A percentile compares a stretch with the other conserved stretches of the same genome.
These are phyloP conservation scores for Rhizoclosmatium sp. DNA, from an alignment of 192 early-diverging fungal species.

Conservation along the genomic window DNA sequence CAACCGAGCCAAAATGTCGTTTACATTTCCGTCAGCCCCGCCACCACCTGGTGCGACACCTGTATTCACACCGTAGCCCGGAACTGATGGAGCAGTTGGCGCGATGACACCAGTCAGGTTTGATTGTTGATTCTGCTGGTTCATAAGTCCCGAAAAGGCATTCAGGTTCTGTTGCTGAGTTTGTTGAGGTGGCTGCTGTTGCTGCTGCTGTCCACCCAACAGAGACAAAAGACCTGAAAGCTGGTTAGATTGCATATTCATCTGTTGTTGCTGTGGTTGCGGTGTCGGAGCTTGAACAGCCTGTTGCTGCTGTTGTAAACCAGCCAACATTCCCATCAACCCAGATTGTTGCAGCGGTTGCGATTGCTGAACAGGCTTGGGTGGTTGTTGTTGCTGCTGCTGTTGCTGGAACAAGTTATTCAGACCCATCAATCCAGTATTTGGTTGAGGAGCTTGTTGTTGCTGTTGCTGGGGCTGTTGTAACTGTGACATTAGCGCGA, in stretches of 20 bases:
- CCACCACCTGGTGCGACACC: not conserved
- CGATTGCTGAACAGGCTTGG: slow-evolving; percentile 25
- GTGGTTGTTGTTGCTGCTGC: slow-evolving; percentile 34
- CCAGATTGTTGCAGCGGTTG: slow-evolving; percentile 26
- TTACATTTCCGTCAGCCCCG: slow-evolving; percentile 10
- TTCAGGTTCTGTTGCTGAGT: not conserved
- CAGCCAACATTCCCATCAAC: not conserved
- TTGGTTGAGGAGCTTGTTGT: slow-evolving; percentile 1
- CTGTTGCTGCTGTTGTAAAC: slow-evolving; percentile 28
- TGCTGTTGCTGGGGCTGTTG: slow-evolving; percentile 6
- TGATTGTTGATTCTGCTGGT: not conserved
- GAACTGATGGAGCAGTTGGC: not conserved
- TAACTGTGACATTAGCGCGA: slow-evolving; percentile 27
- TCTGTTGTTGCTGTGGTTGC: slow-evolving; percentile 32
- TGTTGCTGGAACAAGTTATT: slow-evolving; percentile 35
- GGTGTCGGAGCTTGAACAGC: slow-evolving; percentile 30
- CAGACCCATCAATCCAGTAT: slow-evolving; percentile 25
- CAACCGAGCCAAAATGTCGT: slow-evolving; percentile 30
- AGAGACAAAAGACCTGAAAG: slow-evolving; percentile 18
- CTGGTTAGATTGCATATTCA: not conserved
- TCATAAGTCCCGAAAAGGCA: slow-evolving; percentile 10
- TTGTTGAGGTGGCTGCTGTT: slow-evolving; percentile 21
- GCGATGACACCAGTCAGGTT: slow-evolving; percentile 4
- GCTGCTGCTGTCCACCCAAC: slow-evolving; percentile 35
- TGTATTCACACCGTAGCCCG: not conserved